phyloP scores from a whole-genome alignment of 2,329 filamentous ascomycete genomes.

The Xylariaceae sp. region DNA sequence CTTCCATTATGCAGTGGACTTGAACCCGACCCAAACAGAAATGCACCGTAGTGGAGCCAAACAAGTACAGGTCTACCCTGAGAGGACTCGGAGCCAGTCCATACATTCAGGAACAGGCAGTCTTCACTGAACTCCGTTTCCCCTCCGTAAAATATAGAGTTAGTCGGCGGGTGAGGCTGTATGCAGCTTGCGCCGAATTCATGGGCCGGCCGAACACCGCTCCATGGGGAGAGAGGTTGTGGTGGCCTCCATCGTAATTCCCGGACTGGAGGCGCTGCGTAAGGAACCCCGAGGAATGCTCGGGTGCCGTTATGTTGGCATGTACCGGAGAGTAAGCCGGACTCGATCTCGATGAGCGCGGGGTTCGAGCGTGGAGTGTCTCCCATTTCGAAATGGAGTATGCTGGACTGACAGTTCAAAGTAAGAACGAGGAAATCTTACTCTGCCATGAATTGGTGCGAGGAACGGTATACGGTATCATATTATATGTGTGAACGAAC shows the following conservation, averaged over 20 bases:
- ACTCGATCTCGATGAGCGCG: background rate
- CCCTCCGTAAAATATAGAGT: constrained; percentile 1
- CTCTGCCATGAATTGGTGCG: too few species aligned
- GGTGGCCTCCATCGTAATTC: constrained; percentile 11
- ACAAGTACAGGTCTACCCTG: constrained; percentile 8
- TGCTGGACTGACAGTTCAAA: too few species aligned
- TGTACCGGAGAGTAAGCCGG: constrained; percentile 8
- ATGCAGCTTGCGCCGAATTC: background rate
- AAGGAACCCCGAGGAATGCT: constrained; percentile 9
- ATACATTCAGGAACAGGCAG: constrained; percentile 12
- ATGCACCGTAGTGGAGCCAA: constrained; percentile 14
- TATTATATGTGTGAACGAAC: too few species aligned
- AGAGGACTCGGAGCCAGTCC: constrained; percentile 5
- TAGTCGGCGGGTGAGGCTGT: constrained; percentile 1
- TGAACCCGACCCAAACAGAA: constrained; percentile 10
- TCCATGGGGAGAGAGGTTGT: constrained; percentile 3
- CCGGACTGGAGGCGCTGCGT: constrained; percentile 8
- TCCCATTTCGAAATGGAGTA: too few species aligned
- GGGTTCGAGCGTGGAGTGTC: too few species aligned
- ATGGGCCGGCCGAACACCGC: constrained; percentile 5
- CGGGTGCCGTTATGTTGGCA: constrained; percentile 3
- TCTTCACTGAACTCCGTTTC: constrained; percentile 11
- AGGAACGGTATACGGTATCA: too few species aligned
- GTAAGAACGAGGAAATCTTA: too few species aligned
- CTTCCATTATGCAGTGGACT: constrained; percentile 11